Base-by-base conservation (phyloP, 176 grass and related monocot genomes). In the Thinopyrum elongatum region DNA sequence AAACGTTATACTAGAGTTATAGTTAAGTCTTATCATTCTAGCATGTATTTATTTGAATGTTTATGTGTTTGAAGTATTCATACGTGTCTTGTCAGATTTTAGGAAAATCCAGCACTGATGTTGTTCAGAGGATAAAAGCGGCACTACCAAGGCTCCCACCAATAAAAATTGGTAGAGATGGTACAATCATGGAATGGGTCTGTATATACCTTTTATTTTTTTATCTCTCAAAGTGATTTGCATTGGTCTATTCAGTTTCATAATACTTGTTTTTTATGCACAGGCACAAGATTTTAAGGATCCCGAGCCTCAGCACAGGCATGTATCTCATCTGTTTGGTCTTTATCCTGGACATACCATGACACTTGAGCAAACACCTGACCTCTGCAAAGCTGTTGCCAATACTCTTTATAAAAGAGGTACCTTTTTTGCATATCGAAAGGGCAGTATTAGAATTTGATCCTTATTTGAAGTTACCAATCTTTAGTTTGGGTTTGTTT, bases 331-430 rank as follows among this genome's bases (percentile, higher is more conserved):
- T 77, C 88, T 97, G 6, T 97, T 97, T 76, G 92, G 95, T 81
- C 95, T 97, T 91, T 97, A 91, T 82, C 95, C 95, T 69, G 95
- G 95, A 61, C 95, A 97, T 88, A 91, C 90, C 55, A 88, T 97
- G 61, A 84, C 95, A 80, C 66, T 89, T 10, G 82, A 93, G 87
- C 57, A 97, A 93, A 88, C 92, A 83, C 83, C 92, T 85, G 87
- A 95, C 46, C 87, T 97, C 46, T 97, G 95, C 76, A 93, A 93
- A 91, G 90, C 95, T 82, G 89, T 88, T 77, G 90, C 90, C 29
- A 97, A 91, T 76, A 97, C 82, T 74, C 95, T 97, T 80, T 80
- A 88, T 71, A 97, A 97, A 91, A 93, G 95, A 97, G 95, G 95
- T 97, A 61, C 16, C 28, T 35, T 46, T 70, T 68, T 58, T 1